Evolutionary conservation across 2,329 filamentous ascomycete genomes (phyloP), one percentile per base, ranked within the genome.

Genomic region (Ophiostoma ips): DNA sequence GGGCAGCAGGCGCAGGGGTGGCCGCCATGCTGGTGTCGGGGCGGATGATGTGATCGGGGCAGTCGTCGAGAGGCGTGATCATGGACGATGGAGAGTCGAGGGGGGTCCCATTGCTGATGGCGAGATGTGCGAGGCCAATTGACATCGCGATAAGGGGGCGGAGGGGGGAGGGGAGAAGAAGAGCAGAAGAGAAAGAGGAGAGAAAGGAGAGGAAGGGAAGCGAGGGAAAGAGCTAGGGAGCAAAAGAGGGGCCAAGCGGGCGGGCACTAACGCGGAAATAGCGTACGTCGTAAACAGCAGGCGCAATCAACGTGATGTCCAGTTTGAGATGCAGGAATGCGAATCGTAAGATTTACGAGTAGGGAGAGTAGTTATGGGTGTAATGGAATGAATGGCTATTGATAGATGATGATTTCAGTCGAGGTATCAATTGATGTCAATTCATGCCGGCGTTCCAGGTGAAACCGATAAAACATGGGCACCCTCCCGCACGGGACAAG

Each of bases 61-160:
- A 36, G 49, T 33, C 35, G n/a, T 10, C 5, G 49, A 10, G 33
- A 18, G 21, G 1, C 15, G 30, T 40, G 36, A 48, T 52, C 47
- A 46, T 50, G 16, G 38, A 2, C 15, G 41, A 4, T 19, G 53
- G 46, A 31, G 52, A 34, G 31, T 55, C 53, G 51, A 52, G 53
- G 49, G 38, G 19, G 18, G 37, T 44, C 35, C 49, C 55, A 57
- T 55, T 51, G 45, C 50, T 44, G 16, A 47, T 45, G 7, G 52
- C 45, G 43, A 48, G 46, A 43, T 44, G 50, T 28, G 50, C 43
- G 46, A 45, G 34, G 15, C 43, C 19, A 31, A 48, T 50, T 19
- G 49, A 31, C 38, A 48, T 50, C 35, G 19, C 10, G 37, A 18
- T 15, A 31, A 30, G 5, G 40, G n/a, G 28, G 28, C 7, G 41